A percentile compares a stretch with the other conserved stretches of the same genome.
These are phyloP conservation scores for Cynanchum wilfordii DNA, from an alignment of 257 asterid genomes.

Conservation along the genomic window DNA sequence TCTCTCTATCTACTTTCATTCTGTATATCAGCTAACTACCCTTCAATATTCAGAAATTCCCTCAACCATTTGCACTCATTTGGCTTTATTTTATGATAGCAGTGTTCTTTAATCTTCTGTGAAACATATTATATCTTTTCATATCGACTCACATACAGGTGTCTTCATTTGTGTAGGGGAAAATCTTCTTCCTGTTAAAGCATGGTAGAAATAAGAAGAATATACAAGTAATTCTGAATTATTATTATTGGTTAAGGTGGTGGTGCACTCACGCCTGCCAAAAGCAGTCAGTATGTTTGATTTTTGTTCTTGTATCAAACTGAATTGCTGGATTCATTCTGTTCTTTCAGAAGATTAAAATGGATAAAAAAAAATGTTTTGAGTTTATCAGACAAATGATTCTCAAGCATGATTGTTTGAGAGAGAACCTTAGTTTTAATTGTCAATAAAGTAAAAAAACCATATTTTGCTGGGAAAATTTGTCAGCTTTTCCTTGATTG, in stretches of 20 bases:
- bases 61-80: neutral
- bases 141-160: neutral
- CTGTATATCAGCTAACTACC: neutral
- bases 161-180: neutral
- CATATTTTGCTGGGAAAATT: too few species aligned
- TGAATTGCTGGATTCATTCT: constrained; percentile 3
- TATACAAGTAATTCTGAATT: neutral
- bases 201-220: constrained; percentile 9
- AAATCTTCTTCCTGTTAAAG: neutral
- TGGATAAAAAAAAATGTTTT: constrained; percentile 1
- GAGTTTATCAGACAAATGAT: neutral
- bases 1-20: neutral
- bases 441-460: constrained; percentile 18
- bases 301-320: constrained; percentile 10
- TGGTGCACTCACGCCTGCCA: neutral
- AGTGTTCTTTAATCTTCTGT: neutral
- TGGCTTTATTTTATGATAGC: neutral
- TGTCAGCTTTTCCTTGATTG: neutral
- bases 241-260: neutral
- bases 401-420: constrained; percentile 1
- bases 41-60: neutral
- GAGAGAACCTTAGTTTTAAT: neutral
- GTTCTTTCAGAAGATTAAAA: neutral
- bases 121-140: neutral
- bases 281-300: neutral